Percentiles rank a stretch among this genome's conserved stretches.
phyloP scores from a whole-genome alignment of 2,329 filamentous ascomycete species.

The Aspergillus sp. region DNA sequence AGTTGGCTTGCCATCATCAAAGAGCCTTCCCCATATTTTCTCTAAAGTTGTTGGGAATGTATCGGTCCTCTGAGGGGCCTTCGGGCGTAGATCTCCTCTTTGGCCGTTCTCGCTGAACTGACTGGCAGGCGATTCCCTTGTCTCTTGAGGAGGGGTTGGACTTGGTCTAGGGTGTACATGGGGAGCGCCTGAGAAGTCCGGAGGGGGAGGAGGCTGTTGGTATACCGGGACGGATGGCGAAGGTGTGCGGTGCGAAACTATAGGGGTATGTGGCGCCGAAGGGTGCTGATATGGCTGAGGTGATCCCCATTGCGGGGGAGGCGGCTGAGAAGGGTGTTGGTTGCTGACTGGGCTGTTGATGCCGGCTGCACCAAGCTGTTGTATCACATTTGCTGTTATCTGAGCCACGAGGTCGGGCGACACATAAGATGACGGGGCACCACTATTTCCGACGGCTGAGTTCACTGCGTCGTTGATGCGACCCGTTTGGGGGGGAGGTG shows the following conservation, averaged over 20 bases:
- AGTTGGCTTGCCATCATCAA: conserved; percentile 68
- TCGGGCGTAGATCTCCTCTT: conserved; percentile 35
- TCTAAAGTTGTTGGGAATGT: conserved; percentile 59
- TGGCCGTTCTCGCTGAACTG: conserved; percentile 34
- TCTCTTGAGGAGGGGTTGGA: conserved; percentile 23
- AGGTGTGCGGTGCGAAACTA: conserved; percentile 20
- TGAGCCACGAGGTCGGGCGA: conserved; percentile 62
- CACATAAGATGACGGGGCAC: conserved; percentile 49
- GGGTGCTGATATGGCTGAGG: conserved; percentile 17
- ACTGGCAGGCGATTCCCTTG: conserved; percentile 36
- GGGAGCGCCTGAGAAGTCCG: conserved; percentile 22
- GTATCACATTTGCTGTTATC: conserved; percentile 59
- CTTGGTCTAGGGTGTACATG: conserved; percentile 24
- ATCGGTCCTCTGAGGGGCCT: conserved; percentile 37
- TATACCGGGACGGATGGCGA: conserved; percentile 20
- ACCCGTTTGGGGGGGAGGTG: conserved; percentile 22
- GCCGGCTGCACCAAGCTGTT: conserved; percentile 55
- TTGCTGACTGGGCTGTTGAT: conserved; percentile 32
- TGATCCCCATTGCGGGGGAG: conserved; percentile 24
- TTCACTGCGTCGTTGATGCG: conserved; percentile 59
- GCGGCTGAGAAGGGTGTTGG: conserved; percentile 21
- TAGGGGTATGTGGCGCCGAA: conserved; percentile 18
- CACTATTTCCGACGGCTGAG: conserved; percentile 55
- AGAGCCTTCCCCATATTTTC: conserved; percentile 74
- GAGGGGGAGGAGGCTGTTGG: conserved; percentile 21